Evolutionary conservation across 202 grass and related monocot species (phyloP).

Genomic region (Panicum hallii): DNA sequence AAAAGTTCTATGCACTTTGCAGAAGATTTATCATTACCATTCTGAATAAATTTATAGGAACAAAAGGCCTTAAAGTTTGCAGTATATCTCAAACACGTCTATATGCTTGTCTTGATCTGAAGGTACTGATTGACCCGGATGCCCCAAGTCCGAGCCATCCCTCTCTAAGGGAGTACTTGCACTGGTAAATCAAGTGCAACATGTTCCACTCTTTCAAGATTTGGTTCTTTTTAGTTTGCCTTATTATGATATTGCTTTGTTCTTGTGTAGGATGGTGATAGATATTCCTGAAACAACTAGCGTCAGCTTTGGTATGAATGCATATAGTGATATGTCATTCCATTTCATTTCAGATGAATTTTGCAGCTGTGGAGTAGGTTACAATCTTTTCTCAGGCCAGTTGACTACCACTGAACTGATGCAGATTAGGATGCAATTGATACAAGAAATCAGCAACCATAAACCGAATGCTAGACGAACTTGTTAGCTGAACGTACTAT

Average conservation of each 20-base stretch:
- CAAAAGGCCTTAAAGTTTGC: conserved; percentile 2
- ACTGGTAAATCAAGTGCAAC: conserved; percentile 49
- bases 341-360: conserved; percentile 29
- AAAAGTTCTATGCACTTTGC: conserved; percentile 6
- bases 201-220: conserved; percentile 15
- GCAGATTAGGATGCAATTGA: neutral
- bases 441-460: conserved; percentile 15
- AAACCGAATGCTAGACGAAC: conserved; percentile 10
- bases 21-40: conserved; percentile 7
- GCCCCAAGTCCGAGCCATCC: conserved; percentile 55
- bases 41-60: conserved; percentile 5
- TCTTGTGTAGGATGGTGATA: conserved; percentile 59
- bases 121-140: conserved; percentile 60
- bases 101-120: conserved; percentile 30
- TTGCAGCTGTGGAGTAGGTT: conserved; percentile 11
- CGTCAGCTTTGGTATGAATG: conserved; percentile 53
- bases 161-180: conserved; percentile 64
- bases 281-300: conserved; percentile 64
- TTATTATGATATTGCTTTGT: conserved; percentile 32
- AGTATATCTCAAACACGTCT: neutral
- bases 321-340: conserved; percentile 27
- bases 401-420: conserved; percentile 16
- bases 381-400: neutral
- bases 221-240: conserved; percentile 28
- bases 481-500: conserved; percentile 15